A percentile compares a stretch with the other conserved stretches of the same genome.
phyloP scores from a whole-genome alignment of 1,284 basidiomycete species.

The Paramarasmius palmivorus region DNA sequence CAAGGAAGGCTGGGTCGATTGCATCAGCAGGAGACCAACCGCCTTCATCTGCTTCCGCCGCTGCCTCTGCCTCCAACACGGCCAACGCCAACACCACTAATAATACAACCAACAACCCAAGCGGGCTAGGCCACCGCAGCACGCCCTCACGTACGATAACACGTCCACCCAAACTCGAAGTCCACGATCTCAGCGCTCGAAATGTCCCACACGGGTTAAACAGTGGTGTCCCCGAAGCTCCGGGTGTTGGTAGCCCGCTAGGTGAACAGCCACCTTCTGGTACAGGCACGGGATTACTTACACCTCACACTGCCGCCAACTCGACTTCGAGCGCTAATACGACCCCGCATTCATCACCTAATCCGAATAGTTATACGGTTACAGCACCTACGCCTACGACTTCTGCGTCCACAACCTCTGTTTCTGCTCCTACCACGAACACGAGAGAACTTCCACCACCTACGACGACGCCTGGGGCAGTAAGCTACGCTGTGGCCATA shows the following conservation, averaged over 20 bases:
- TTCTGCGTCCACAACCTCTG: slow-evolving; percentile 7
- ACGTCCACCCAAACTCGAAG: slow-evolving; percentile 67
- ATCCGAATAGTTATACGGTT: too few species aligned
- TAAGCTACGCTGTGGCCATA: slow-evolving; percentile 88
- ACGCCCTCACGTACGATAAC: slow-evolving; percentile 37
- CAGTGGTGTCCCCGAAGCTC: slow-evolving; percentile 8
- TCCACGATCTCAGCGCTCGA: slow-evolving; percentile 45
- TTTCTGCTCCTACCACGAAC: slow-evolving; percentile 23
- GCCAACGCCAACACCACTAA: slow-evolving; percentile 43
- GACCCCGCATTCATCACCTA: too few species aligned
- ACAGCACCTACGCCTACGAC: background rate
- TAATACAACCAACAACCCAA: slow-evolving; percentile 34
- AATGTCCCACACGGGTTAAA: slow-evolving; percentile 30
- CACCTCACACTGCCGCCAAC: too few species aligned
- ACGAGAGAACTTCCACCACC: slow-evolving; percentile 48
- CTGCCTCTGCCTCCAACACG: slow-evolving; percentile 31
- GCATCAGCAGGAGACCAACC: slow-evolving; percentile 27
- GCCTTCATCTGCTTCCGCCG: slow-evolving; percentile 20
- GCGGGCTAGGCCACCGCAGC: too few species aligned
- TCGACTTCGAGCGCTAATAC: too few species aligned
- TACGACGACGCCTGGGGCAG: slow-evolving; percentile 47
- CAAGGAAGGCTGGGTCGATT: slow-evolving; percentile 67
- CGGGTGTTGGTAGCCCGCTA: background rate
- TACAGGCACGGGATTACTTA: too few species aligned
- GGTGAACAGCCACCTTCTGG: slow-evolving; percentile 21